phyloP scores from a whole-genome alignment of 306 rosid species.

The Ormosia semicastrata region DNA sequence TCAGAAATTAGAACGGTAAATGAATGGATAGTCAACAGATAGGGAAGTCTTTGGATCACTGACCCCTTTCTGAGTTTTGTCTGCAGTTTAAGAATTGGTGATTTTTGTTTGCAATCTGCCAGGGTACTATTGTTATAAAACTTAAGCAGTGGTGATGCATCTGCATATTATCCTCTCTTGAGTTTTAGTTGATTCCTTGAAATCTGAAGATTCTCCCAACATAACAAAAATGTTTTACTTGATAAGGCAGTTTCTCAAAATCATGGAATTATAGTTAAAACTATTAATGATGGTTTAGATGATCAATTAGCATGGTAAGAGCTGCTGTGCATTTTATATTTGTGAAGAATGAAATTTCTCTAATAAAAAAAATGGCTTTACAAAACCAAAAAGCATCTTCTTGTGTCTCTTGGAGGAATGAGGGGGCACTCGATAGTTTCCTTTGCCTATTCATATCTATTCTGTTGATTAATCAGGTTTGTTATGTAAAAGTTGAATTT shows the following conservation, averaged over 20 bases:
- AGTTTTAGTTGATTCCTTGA: slow-evolving; percentile 11
- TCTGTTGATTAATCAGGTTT: background rate
- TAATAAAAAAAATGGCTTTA: background rate
- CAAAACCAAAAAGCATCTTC: background rate
- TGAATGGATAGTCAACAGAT: background rate
- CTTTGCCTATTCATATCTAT: background rate
- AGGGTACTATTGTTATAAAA: background rate
- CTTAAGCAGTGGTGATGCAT: background rate
- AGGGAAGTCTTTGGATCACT: background rate
- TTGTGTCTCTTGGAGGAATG: background rate
- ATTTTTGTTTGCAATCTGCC: background rate
- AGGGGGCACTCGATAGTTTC: background rate
- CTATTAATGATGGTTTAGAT: slow-evolving; percentile 2
- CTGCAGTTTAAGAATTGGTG: background rate
- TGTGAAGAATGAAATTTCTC: background rate
- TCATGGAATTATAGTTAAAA: background rate
- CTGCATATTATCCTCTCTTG: background rate
- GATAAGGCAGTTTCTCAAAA: background rate
- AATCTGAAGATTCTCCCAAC: background rate
- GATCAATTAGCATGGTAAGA: slow-evolving; percentile 10
- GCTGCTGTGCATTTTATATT: background rate
- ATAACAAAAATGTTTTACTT: background rate
- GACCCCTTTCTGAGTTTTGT: background rate
- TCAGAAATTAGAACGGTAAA: background rate
- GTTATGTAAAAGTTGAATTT: background rate